These are phyloP conservation scores for Penicillium verhagenii DNA, from an alignment of 495 filamentous ascomycete species.

Conservation along the genomic window DNA sequence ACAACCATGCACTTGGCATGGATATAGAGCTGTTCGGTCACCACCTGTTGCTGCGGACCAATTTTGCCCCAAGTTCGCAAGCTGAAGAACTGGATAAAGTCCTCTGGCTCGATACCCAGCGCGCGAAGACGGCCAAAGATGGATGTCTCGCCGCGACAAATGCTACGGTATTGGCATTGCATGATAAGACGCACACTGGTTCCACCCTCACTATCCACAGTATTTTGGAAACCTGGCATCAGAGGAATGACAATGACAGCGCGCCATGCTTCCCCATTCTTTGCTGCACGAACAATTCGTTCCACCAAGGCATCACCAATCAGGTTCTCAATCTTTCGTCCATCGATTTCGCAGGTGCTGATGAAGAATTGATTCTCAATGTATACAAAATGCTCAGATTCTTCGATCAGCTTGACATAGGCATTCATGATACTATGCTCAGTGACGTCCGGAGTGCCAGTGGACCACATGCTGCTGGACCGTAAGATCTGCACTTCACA, in stretches of 20 bases:
- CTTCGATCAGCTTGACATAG: slow-evolving; percentile 90
- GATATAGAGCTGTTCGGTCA: slow-evolving; percentile 97
- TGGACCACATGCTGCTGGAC: slow-evolving; percentile 86
- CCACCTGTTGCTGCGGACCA: slow-evolving; percentile 73
- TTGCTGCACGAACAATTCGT: slow-evolving; percentile 79
- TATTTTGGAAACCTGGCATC: slow-evolving; percentile 98
- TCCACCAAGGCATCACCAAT: slow-evolving; percentile 96
- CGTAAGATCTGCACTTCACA: slow-evolving; percentile 96
- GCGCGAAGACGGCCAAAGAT: slow-evolving; percentile 85
- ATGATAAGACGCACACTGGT: slow-evolving; percentile 94
- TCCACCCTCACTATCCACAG: slow-evolving; percentile 88
- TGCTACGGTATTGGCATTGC: slow-evolving; percentile 96
- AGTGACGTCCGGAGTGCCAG: slow-evolving; percentile 75
- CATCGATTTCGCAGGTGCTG: slow-evolving; percentile 85
- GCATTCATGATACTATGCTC: slow-evolving; percentile 96
- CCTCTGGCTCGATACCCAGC: slow-evolving; percentile 88
- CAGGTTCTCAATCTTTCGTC: slow-evolving; percentile 81
- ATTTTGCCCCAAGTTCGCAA: slow-evolving; percentile 92
- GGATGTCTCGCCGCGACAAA: slow-evolving; percentile 88
- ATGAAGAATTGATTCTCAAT: slow-evolving; percentile 99
- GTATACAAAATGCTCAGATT: slow-evolving; percentile 96
- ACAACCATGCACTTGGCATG: slow-evolving; percentile 98
- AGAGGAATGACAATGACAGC: slow-evolving; percentile 93
- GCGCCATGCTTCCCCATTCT: slow-evolving; percentile 86
- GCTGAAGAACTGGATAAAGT: slow-evolving; percentile 95